These are phyloP conservation scores for Rhododendron mucronatum DNA, from an alignment of 148 eudicot genomes.

Conservation along the genomic window DNA sequence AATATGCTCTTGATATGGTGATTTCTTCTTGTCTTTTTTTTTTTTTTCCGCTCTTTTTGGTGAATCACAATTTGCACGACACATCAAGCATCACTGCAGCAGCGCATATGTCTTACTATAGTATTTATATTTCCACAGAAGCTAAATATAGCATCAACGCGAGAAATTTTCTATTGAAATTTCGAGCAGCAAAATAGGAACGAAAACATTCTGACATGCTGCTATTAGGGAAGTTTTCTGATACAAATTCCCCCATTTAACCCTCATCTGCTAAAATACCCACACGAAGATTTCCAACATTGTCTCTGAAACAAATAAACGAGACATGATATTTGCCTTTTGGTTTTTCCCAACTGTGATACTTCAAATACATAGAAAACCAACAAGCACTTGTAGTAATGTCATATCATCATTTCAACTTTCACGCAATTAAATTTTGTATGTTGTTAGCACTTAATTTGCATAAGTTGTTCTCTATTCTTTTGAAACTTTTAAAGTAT, in stretches of 20 bases:
- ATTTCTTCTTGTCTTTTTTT: background rate
- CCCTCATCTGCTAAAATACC: background rate
- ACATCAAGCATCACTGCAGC: background rate
- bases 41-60: background rate
- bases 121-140: background rate
- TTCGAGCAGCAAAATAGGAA: background rate
- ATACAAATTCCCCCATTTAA: no score
- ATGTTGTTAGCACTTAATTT: no score
- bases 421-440: no score
- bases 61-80: background rate
- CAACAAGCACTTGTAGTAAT: no score
- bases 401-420: background rate
- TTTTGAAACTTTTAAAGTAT: no score
- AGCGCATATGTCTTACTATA: background rate
- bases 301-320: background rate
- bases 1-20: background rate
- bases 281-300: background rate
- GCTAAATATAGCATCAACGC: background rate
- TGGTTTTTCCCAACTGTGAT: background rate
- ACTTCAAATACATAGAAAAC: background rate
- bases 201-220: background rate
- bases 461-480: no score
- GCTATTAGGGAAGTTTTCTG: background rate
- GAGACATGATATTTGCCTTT: background rate
- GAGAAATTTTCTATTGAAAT: background rate